Evolutionary conservation across 768 basidiomycete genomes (phyloP), one percentile per base, ranked within the genome.

Genomic region (Agrocybe chaxingu): DNA sequence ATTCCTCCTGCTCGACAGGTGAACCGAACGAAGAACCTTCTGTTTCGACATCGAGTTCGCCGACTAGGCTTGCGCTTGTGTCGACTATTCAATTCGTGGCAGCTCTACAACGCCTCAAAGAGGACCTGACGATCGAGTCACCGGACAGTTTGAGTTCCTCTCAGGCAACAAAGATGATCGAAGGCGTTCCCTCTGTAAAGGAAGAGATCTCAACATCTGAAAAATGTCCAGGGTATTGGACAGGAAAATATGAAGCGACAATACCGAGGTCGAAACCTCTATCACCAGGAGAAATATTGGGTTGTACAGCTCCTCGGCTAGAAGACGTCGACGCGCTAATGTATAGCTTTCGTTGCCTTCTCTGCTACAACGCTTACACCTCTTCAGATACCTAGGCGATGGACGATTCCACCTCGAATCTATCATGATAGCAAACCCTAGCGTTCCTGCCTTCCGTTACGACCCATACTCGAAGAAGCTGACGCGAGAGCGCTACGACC

Each of bases 371-470:
- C 24, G 50, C 24, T 31, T 16, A 19, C 18, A 39, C 36, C 38
- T 53, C 49, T 38, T 51, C 34, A 97, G 94, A 60, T 99, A 98
- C 66, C 81, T 99, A 24, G 97, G 97, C 12, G 97, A 99, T 60
- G 97, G 97, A 16, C 87, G 97, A 8, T 99, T 99, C 74, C 97
- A 98, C 65, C 79, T 98, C 12, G 97, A 99, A 68, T 90, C 92
- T 10, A 94, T 98, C 65, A 99, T 99, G 97, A 97, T 99, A 52
- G 93, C 94, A n/a, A 99, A 99, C 66, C 97, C 97, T 0, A 68
- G 79, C 30, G 78, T 98, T 12, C 94, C 97, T 8, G 95, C 97
- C 0, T 99, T 97, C 71, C 84, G 97, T 16, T 99, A 98, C 68
- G 97, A 98, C 63, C 97, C 97, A 3, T 99, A 98, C 67, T 92